phyloP scores from a whole-genome alignment of 2,329 filamentous ascomycete genomes.

The Gnomoniopsis sp. region DNA sequence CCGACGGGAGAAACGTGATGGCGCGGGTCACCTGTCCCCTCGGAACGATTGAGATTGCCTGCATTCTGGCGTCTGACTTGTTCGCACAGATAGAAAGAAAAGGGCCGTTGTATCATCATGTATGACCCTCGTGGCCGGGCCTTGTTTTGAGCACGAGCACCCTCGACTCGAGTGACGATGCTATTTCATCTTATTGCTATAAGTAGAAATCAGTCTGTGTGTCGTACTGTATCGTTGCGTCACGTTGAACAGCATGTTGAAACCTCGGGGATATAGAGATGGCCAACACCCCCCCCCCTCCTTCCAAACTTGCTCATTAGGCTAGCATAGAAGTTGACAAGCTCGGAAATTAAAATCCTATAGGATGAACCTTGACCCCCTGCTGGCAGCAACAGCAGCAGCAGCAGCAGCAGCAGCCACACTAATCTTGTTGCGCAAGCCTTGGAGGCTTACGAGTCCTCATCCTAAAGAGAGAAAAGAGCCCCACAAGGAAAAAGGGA shows the following conservation, averaged over 20 bases:
- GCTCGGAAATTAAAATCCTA: too few species aligned
- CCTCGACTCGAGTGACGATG: constrained; percentile 1
- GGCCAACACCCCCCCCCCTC: too few species aligned
- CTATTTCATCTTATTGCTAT: neutral
- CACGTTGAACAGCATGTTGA: neutral
- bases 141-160: neutral
- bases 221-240: neutral
- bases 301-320: too few species aligned
- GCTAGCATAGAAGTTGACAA: too few species aligned
- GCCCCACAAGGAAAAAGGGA: constrained; percentile 1
- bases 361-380: too few species aligned
- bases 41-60: neutral
- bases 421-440: neutral
- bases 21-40: constrained; percentile 3
- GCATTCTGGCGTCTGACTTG: neutral
- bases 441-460: constrained; percentile 12
- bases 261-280: too few species aligned
- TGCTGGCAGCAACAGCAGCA: too few species aligned
- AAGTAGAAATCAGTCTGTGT: neutral
- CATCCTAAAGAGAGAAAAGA: constrained; percentile 2
- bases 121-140: neutral
- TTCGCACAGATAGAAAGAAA: neutral
- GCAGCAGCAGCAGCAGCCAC: too few species aligned
- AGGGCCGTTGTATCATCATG: neutral
- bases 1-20: neutral